Evolutionary conservation across 148 eudicot genomes (phyloP).

Genomic region (Vaccinium macrocarpon): DNA sequence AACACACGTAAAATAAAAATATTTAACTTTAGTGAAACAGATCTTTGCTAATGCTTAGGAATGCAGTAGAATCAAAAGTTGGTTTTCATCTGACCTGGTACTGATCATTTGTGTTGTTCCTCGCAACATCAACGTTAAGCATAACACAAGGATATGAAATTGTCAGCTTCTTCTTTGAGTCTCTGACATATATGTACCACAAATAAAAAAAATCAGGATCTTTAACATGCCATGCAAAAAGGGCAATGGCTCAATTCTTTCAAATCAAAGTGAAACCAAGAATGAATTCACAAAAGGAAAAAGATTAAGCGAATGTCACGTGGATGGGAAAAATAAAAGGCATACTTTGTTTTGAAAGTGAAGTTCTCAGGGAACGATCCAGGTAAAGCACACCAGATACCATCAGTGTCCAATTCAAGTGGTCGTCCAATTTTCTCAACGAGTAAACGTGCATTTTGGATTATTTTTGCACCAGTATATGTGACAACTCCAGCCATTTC

Average conservation of each 20-base stretch:
- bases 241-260: neutral
- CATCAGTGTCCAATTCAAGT: conserved; percentile 96
- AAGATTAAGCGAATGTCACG: neutral
- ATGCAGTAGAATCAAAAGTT: neutral
- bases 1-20: conserved; percentile 2
- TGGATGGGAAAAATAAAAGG: conserved; percentile 13
- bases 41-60: neutral
- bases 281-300: neutral
- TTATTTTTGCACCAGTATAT: conserved; percentile 96
- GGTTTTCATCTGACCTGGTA: conserved; percentile 65
- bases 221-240: neutral
- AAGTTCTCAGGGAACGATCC: conserved; percentile 98
- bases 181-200: conserved; percentile 43
- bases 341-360: conserved; percentile 82
- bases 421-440: conserved; percentile 97
- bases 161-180: conserved; percentile 83
- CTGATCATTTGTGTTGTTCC: conserved; percentile 95
- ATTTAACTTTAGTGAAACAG: conserved; percentile 8
- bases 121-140: conserved; percentile 97
- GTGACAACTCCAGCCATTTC: conserved; percentile 99
- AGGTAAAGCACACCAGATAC: conserved; percentile 96
- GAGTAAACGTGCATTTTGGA: conserved; percentile 93
- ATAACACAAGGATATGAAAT: conserved; percentile 98
- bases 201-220: conserved; percentile 13
- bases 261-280: neutral